Conservation (phyloP, 805 yeast species). For the Priceomyces castillae region DNA sequence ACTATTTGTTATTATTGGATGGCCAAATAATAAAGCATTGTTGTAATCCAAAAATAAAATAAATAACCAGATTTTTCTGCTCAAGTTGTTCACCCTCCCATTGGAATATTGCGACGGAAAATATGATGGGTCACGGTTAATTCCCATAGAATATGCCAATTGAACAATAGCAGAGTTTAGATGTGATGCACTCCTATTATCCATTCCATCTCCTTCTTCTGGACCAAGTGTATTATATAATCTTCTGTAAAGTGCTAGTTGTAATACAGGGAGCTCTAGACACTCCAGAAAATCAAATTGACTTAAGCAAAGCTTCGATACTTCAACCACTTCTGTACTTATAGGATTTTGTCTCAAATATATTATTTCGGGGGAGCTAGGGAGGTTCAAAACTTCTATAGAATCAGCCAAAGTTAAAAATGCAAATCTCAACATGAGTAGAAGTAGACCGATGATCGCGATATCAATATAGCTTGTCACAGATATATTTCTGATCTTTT, state of each 20-base stretch:
- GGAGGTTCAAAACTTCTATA: conserved; percentile 19
- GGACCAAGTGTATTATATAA: conserved; percentile 49
- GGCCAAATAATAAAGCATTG: conserved; percentile 7
- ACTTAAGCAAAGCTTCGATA: conserved; percentile 35
- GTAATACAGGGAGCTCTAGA: conserved; percentile 50
- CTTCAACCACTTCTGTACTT: conserved; percentile 24
- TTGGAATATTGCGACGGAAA: conserved; percentile 19
- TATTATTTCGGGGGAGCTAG: conserved; percentile 21
- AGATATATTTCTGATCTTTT: conserved; percentile 14
- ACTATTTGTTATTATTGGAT: conserved; percentile 1
- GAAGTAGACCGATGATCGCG: conserved; percentile 29
- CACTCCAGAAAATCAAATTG: conserved; percentile 33
- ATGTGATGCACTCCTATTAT: conserved; percentile 29
- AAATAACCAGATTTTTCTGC: conserved; percentile 60
- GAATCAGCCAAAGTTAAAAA: conserved; percentile 24
- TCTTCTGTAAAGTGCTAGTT: conserved; percentile 51
- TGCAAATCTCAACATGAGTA: conserved; percentile 27
- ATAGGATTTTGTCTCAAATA: conserved; percentile 31
- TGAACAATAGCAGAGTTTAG: conserved; percentile 29
- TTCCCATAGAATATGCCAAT: conserved; percentile 45
- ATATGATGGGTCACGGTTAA: conserved; percentile 44
- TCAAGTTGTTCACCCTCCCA: conserved; percentile 37
- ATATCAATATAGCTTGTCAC: conserved; percentile 28
- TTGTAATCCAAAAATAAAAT: conserved; percentile 20
- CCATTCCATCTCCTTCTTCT: conserved; percentile 57